phyloP scores from a whole-genome alignment of 2,329 filamentous ascomycete genomes.

The Penicillium glabrum region DNA sequence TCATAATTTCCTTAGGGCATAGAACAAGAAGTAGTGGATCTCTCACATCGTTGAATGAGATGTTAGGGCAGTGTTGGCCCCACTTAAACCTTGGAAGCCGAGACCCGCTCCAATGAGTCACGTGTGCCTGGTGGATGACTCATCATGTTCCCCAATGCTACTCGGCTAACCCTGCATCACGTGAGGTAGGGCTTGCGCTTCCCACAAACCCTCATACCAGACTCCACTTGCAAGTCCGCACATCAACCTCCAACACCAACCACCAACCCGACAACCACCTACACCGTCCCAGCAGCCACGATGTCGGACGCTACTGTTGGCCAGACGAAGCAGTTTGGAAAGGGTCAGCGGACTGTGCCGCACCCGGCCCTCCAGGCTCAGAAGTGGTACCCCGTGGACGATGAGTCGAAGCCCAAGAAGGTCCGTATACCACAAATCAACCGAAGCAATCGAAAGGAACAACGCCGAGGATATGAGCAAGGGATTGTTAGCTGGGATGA shows the following conservation, averaged over 20 bases:
- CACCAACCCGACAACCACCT: conserved; percentile 45
- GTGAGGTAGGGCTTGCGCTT: conserved; percentile 42
- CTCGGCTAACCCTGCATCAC: conserved; percentile 24
- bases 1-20: not conserved
- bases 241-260: conserved; percentile 43
- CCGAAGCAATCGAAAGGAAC: conserved; percentile 6
- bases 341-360: conserved; percentile 89
- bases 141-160: conserved; percentile 10
- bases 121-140: conserved; percentile 7
- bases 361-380: conserved; percentile 85
- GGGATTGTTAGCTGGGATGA: conserved; percentile 29
- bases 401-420: conserved; percentile 86
- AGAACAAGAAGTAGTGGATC: not conserved
- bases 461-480: conserved; percentile 21
- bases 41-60: not conserved
- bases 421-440: conserved; percentile 61
- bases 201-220: conserved; percentile 45
- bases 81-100: not conserved
- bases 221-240: conserved; percentile 39
- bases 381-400: conserved; percentile 99
- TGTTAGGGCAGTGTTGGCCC: not conserved
- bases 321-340: conserved; percentile 94
- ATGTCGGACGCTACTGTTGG: conserved; percentile 54
- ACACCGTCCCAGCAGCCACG: conserved; percentile 47
- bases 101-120: not conserved